Conservation (phyloP, 345 rosid species). For the Bruguiera sexangula region DNA sequence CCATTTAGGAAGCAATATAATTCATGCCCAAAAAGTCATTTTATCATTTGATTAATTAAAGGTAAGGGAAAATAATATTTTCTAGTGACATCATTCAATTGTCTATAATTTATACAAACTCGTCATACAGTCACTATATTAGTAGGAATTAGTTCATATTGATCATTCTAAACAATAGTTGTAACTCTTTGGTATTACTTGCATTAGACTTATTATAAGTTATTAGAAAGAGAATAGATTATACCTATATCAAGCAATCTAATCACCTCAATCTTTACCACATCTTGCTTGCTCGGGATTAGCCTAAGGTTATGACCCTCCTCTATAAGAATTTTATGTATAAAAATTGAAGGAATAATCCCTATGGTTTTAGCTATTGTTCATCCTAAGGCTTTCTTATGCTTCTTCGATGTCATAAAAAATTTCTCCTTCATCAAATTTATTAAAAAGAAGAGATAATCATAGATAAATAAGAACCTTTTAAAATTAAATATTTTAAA, state of each 20-base stretch:
- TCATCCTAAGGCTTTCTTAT: background rate
- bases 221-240: background rate
- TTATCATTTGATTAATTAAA: background rate
- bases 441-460: no score
- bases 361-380: background rate
- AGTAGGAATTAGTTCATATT: background rate
- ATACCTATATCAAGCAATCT: background rate
- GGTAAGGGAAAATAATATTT: background rate
- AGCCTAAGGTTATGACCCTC: background rate
- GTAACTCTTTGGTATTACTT: background rate
- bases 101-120: background rate
- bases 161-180: background rate
- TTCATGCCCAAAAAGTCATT: background rate
- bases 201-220: background rate
- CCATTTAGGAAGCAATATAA: slow-evolving; percentile 4
- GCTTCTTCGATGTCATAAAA: background rate
- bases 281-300: background rate
- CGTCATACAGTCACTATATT: background rate
- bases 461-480: no score
- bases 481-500: no score
- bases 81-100: background rate
- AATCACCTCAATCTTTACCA: background rate
- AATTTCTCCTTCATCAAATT: background rate
- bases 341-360: background rate
- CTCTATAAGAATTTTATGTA: background rate